Conservation (phyloP, 2,329 filamentous ascomycete species). For the Cladosporium sp. region DNA sequence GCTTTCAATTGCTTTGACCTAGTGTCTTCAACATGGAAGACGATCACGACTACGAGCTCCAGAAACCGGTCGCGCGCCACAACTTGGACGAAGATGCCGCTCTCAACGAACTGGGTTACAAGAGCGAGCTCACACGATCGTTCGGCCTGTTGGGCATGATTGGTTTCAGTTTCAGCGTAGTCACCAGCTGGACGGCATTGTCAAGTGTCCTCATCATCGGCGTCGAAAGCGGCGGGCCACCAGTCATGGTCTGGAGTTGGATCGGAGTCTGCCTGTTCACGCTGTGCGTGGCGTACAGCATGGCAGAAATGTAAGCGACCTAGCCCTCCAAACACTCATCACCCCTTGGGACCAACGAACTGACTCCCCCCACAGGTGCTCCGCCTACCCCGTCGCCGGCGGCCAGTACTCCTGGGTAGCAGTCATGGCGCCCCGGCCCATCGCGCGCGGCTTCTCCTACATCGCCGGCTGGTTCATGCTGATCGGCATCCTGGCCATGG, state of each 20-base stretch:
- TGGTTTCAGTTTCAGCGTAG: conserved; percentile 53
- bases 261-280: conserved; percentile 47
- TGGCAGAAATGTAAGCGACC: conserved; percentile 47
- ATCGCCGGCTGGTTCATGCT: conserved; percentile 36
- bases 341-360: no score
- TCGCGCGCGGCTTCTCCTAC: conserved; percentile 32
- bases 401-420: conserved; percentile 56
- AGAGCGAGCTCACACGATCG: conserved; percentile 51
- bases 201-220: conserved; percentile 52
- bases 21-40: neutral
- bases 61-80: neutral
- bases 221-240: conserved; percentile 50
- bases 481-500: conserved; percentile 45
- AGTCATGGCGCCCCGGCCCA: conserved; percentile 43
- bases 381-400: conserved; percentile 50
- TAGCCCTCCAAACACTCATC: neutral
- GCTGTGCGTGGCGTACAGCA: conserved; percentile 50
- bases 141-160: conserved; percentile 54
- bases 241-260: conserved; percentile 55
- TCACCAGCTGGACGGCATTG: conserved; percentile 54
- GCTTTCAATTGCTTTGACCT: no score
- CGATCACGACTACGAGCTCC: neutral
- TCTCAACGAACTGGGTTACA: conserved; percentile 36
- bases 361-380: conserved; percentile 29
- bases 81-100: conserved; percentile 34